Conservation (phyloP, 768 basidiomycete species). For the Boletus fagicola region DNA sequence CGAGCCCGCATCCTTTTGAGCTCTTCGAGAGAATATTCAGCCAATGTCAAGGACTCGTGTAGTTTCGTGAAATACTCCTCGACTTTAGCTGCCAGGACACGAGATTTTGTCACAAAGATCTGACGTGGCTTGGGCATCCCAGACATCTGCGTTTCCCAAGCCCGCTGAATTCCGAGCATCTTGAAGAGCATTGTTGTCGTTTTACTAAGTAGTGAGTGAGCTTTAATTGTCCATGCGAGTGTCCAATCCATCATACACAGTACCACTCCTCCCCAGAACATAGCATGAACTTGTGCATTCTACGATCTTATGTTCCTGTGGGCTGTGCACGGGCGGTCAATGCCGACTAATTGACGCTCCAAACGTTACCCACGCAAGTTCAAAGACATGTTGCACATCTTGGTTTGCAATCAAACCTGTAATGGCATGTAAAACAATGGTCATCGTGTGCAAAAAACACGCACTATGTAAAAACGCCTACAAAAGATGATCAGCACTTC, state of each 20-base stretch:
- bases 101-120: constrained; percentile 71
- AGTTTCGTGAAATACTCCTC: constrained; percentile 61
- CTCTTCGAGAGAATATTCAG: constrained; percentile 37
- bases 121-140: constrained; percentile 54
- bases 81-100: constrained; percentile 67
- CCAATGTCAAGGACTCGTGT: constrained; percentile 41
- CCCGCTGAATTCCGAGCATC: constrained; percentile 64
- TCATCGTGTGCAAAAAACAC: neutral
- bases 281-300: constrained; percentile 61
- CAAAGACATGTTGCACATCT: constrained; percentile 29
- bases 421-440: neutral
- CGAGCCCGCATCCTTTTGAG: constrained; percentile 31
- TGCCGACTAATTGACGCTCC: constrained; percentile 14
- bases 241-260: constrained; percentile 47
- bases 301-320: constrained; percentile 55
- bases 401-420: constrained; percentile 26
- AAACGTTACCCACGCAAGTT: constrained; percentile 20
- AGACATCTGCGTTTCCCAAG: constrained; percentile 38
- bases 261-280: constrained; percentile 70
- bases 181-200: constrained; percentile 78
- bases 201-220: constrained; percentile 44
- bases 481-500: constrained; percentile 28
- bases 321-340: constrained; percentile 21
- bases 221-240: neutral
- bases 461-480: constrained; percentile 28